These are phyloP conservation scores for Coemansia sp. DNA, from an alignment of 192 early-diverging fungal species.

Conservation along the genomic window DNA sequence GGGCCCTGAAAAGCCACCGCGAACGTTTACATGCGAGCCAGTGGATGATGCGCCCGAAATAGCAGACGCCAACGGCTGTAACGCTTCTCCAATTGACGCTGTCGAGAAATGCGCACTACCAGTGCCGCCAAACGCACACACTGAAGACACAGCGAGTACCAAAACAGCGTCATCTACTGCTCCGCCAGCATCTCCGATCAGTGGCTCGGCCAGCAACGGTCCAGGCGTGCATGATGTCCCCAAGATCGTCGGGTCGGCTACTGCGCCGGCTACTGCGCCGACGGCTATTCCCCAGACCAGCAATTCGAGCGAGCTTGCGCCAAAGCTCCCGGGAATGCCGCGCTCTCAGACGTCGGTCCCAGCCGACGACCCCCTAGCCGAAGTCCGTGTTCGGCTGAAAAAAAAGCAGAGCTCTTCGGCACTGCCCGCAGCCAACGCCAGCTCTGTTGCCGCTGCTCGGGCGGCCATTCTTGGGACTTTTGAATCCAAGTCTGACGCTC, in stretches of 20 bases:
- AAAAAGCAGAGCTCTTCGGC: conserved; percentile 45
- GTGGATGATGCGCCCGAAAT: not conserved
- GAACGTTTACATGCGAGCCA: not conserved
- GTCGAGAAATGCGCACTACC: not conserved
- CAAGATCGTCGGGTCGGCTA: not conserved
- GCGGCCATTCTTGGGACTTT: conserved; percentile 9
- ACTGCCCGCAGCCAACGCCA: conserved; percentile 9
- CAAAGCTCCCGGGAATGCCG: conserved; percentile 22
- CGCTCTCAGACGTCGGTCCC: conserved; percentile 18
- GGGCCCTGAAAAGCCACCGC: conserved; percentile 15
- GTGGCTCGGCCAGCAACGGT: not conserved
- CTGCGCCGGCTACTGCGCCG: conserved; percentile 3
- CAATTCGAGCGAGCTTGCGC: not conserved
- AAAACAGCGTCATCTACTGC: not conserved
- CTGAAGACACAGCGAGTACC: not conserved
- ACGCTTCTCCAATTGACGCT: not conserved
- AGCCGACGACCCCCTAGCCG: conserved; percentile 28
- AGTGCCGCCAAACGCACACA: not conserved
- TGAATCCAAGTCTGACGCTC: conserved; percentile 1
- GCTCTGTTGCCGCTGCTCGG: conserved; percentile 1
- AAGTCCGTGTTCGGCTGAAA: conserved; percentile 39
- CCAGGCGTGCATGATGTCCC: not conserved
- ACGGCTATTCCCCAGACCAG: conserved; percentile 18
- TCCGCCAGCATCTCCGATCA: not conserved
- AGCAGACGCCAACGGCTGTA: not conserved